Conservation (phyloP, 2,329 filamentous ascomycete genomes). For the Pseudogymnoascus destructans region DNA sequence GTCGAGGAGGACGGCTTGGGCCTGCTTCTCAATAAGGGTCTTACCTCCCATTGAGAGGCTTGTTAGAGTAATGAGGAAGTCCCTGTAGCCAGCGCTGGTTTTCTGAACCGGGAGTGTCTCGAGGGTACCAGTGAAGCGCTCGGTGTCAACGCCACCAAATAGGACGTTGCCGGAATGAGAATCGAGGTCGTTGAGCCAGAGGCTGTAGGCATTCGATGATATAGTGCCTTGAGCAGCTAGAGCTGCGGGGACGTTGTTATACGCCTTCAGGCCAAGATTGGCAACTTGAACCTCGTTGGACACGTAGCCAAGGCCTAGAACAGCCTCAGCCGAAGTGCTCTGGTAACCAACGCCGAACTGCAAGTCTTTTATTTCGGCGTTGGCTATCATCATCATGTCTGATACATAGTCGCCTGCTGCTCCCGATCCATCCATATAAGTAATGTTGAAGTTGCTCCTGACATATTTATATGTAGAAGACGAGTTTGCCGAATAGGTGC, state of each 20-base stretch:
- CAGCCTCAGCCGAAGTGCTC: conserved; percentile 50
- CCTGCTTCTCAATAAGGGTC: conserved; percentile 34
- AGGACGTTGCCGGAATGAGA: conserved; percentile 53
- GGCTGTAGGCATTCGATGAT: conserved; percentile 53
- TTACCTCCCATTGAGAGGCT: conserved; percentile 35
- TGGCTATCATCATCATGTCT: conserved; percentile 54
- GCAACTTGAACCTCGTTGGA: conserved; percentile 64
- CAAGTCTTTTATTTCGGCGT: conserved; percentile 38
- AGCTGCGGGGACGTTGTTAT: conserved; percentile 56
- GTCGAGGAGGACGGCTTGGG: conserved; percentile 55
- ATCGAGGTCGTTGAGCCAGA: conserved; percentile 63
- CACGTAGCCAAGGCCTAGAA: conserved; percentile 74
- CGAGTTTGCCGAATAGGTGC: conserved; percentile 54
- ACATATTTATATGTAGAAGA: conserved; percentile 69
- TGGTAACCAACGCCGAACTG: conserved; percentile 64
- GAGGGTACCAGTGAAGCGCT: conserved; percentile 48
- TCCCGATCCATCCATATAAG: conserved; percentile 70
- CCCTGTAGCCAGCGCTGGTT: conserved; percentile 36
- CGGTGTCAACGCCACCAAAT: conserved; percentile 62
- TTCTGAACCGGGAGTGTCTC: conserved; percentile 54
- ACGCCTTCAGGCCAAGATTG: conserved; percentile 38
- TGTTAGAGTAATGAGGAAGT: conserved; percentile 60
- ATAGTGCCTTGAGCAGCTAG: conserved; percentile 49
- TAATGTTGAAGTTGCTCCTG: conserved; percentile 70
- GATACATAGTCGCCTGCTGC: conserved; percentile 68